These are phyloP conservation scores for Suillus paluster DNA, from an alignment of 768 basidiomycete species.

Conservation along the genomic window DNA sequence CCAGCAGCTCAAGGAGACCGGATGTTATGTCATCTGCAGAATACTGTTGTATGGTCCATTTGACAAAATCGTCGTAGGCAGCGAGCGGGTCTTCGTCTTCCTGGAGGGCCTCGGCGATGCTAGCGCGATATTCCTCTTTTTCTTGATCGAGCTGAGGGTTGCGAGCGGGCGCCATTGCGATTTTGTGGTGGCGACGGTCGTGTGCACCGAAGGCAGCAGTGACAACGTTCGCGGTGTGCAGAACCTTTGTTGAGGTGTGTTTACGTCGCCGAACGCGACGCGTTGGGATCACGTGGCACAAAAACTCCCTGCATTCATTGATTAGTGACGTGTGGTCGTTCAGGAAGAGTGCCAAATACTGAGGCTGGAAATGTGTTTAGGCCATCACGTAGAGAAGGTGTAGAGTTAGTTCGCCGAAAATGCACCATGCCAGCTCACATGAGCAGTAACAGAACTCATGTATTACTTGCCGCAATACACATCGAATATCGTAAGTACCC, in stretches of 20 bases:
- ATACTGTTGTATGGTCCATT: conserved; percentile 88
- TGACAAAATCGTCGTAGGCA: conserved; percentile 83
- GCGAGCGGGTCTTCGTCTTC: conserved; percentile 90
- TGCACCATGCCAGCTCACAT: not conserved
- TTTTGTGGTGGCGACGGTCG: not conserved
- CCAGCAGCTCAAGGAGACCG: conserved; percentile 79
- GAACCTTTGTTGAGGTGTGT: conserved; percentile 12
- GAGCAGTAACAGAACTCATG: not conserved
- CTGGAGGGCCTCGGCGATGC: conserved; percentile 56
- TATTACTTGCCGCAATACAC: not conserved
- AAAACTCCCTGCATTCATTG: not conserved
- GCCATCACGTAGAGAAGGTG: too few species aligned
- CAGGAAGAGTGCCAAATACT: too few species aligned
- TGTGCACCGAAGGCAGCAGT: not conserved
- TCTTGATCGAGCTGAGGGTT: conserved; percentile 35
- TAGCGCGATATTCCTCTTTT: conserved; percentile 34
- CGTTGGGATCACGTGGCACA: conserved; percentile 9
- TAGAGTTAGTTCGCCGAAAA: not conserved
- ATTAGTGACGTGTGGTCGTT: too few species aligned
- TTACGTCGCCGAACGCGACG: conserved; percentile 7
- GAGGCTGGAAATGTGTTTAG: too few species aligned
- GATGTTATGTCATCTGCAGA: conserved; percentile 68
- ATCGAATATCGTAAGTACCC: not conserved
- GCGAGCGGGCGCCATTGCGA: conserved; percentile 28
- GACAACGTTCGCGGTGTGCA: conserved; percentile 4